A percentile compares a stretch with the other conserved stretches of the same genome.
Conservation (phyloP, 1,139 yeast species). For the Candida sp. region DNA sequence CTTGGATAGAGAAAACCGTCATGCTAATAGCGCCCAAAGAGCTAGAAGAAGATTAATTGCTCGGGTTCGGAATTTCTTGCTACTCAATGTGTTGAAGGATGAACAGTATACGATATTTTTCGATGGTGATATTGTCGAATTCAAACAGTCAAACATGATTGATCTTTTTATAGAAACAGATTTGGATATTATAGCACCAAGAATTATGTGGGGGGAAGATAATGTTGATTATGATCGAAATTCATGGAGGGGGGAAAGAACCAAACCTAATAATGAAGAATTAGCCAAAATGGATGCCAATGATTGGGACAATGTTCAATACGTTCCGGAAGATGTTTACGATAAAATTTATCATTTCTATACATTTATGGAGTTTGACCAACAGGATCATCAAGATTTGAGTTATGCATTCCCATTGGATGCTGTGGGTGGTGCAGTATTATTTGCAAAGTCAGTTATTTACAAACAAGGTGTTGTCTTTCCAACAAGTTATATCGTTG, state of each 20-base stretch:
- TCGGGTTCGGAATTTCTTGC: slow-evolving; percentile 30
- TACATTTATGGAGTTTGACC: slow-evolving; percentile 12
- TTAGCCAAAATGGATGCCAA: slow-evolving; percentile 25
- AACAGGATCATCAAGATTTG: slow-evolving; percentile 3
- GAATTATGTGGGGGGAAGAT: slow-evolving; percentile 24
- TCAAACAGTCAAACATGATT: slow-evolving; percentile 24
- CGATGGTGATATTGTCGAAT: slow-evolving; percentile 33
- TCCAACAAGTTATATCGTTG: slow-evolving; percentile 44
- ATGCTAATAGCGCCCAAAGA: slow-evolving; percentile 27
- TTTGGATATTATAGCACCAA: slow-evolving; percentile 40
- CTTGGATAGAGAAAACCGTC: slow-evolving; percentile 23
- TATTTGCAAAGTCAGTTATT: slow-evolving; percentile 38
- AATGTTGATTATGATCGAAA: slow-evolving; percentile 37
- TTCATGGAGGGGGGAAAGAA: slow-evolving; percentile 46
- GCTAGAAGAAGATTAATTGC: slow-evolving; percentile 32
- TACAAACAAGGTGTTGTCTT: slow-evolving; percentile 44
- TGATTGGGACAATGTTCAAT: slow-evolving; percentile 31
- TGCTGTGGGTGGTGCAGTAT: slow-evolving; percentile 50
- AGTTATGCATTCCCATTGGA: slow-evolving; percentile 27
- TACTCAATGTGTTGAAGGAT: slow-evolving; percentile 20
- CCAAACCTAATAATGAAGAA: slow-evolving; percentile 31
- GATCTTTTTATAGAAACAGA: slow-evolving; percentile 26
- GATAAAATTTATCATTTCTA: slow-evolving; percentile 30
- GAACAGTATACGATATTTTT: slow-evolving; percentile 33
- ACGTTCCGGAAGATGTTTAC: slow-evolving; percentile 34